phyloP scores from a whole-genome alignment of 495 filamentous ascomycete species.

The Cercophora newfieldiana region DNA sequence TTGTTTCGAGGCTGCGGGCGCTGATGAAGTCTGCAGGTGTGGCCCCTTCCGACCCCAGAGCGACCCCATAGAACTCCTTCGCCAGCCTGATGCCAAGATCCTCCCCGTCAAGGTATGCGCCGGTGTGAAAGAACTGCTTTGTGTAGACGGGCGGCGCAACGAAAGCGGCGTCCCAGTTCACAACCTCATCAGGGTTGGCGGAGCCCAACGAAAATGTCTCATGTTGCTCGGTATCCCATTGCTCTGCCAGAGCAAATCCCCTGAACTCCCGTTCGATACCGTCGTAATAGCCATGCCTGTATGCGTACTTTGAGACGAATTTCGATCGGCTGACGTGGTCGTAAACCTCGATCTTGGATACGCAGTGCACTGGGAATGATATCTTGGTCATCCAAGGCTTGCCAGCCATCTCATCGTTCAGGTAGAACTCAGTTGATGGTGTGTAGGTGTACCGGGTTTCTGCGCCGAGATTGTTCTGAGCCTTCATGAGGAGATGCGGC shows the following conservation, averaged over 20 bases:
- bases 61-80: no score
- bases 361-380: conserved; percentile 35
- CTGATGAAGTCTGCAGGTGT: no score
- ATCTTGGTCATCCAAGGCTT: conserved; percentile 34
- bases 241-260: conserved; percentile 32
- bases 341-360: conserved; percentile 12
- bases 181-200: neutral
- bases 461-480: neutral
- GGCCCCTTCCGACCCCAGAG: no score
- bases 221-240: conserved; percentile 12
- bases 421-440: conserved; percentile 35
- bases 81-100: no score
- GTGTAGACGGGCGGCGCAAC: neutral
- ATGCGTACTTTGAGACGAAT: conserved; percentile 25
- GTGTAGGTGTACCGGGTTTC: conserved; percentile 20
- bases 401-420: conserved; percentile 26
- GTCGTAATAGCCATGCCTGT: conserved; percentile 44
- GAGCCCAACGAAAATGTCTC: conserved; percentile 16
- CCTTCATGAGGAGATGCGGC: conserved; percentile 7
- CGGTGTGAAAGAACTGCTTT: no score
- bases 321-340: conserved; percentile 26
- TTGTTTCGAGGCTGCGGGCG: no score
- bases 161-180: conserved; percentile 7
- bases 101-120: no score
- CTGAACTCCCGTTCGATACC: conserved; percentile 36